Evolutionary conservation across 305 asterid species (phyloP).

Genomic region (Fraxinus latifolia): DNA sequence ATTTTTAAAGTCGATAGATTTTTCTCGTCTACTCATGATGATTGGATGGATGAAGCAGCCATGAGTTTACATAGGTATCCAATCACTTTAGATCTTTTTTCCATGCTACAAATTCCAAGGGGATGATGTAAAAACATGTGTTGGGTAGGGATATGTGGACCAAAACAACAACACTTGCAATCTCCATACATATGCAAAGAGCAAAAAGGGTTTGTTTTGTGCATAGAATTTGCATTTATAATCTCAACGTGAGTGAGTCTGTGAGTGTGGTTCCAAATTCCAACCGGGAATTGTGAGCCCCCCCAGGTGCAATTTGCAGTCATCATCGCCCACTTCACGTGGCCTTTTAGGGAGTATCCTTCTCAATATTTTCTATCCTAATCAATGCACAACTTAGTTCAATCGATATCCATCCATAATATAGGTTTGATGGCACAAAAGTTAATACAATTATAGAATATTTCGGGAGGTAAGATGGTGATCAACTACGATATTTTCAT

Average conservation of each 20-base stretch:
- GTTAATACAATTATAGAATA: not conserved
- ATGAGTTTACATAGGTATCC: not conserved
- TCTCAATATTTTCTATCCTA: not conserved
- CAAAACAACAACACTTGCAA: not conserved
- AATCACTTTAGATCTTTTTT: not conserved
- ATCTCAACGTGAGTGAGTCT: not conserved
- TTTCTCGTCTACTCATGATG: not conserved
- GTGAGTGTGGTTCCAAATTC: not conserved
- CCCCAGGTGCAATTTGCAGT: not conserved
- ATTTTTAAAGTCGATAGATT: not conserved
- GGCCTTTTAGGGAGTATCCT: not conserved
- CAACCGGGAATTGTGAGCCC: constrained; percentile 4
- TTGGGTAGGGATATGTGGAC: not conserved
- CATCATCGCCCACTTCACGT: constrained; percentile 8
- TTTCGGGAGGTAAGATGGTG: not conserved
- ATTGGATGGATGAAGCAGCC: not conserved
- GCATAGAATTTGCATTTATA: not conserved
- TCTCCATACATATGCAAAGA: not conserved
- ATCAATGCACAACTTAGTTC: not conserved
- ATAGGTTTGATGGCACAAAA: not conserved
- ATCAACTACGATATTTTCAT: no score
- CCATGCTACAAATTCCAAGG: not conserved
- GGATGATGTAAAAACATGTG: not conserved
- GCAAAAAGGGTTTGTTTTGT: not conserved
- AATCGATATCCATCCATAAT: not conserved